These are phyloP conservation scores for Apiospora malaysiana DNA, from an alignment of 2,329 filamentous ascomycete genomes.

Conservation along the genomic window DNA sequence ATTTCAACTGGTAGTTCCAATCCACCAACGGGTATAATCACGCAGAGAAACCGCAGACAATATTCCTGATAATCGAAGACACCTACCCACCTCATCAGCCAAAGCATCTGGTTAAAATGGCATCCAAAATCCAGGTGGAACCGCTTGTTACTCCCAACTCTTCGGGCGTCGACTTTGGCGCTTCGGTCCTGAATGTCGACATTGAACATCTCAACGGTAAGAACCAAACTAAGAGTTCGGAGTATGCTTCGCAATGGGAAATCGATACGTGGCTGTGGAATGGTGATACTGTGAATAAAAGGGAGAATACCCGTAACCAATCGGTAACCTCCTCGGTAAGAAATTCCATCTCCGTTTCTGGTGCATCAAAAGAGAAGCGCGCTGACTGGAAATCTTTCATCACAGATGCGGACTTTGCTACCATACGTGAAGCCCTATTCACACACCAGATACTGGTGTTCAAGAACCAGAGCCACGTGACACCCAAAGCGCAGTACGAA, in stretches of 20 bases:
- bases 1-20: background rate
- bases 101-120: conserved; percentile 7
- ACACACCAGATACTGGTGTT: conserved; percentile 72
- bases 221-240: conserved; percentile 30
- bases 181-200: conserved; percentile 61
- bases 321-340: conserved; percentile 66
- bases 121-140: conserved; percentile 40
- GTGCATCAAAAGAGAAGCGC: background rate
- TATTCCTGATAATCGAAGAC: background rate
- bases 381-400: conserved; percentile 27
- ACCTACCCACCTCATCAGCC: background rate
- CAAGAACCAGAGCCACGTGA: conserved; percentile 68
- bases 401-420: conserved; percentile 67
- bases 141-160: conserved; percentile 44
- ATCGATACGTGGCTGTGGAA: background rate
- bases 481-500: conserved; percentile 75
- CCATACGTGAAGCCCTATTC: conserved; percentile 71
- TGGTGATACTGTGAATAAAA: conserved; percentile 26
- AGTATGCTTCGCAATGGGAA: background rate
- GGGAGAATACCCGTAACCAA: conserved; percentile 62
- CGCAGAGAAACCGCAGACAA: background rate
- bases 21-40: background rate
- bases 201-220: conserved; percentile 68
- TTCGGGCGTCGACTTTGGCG: conserved; percentile 64
- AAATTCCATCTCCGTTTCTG: conserved; percentile 22